Evolutionary conservation across 371 early-diverging fungal species (phyloP).

Genomic region (Coemansia linderi): DNA sequence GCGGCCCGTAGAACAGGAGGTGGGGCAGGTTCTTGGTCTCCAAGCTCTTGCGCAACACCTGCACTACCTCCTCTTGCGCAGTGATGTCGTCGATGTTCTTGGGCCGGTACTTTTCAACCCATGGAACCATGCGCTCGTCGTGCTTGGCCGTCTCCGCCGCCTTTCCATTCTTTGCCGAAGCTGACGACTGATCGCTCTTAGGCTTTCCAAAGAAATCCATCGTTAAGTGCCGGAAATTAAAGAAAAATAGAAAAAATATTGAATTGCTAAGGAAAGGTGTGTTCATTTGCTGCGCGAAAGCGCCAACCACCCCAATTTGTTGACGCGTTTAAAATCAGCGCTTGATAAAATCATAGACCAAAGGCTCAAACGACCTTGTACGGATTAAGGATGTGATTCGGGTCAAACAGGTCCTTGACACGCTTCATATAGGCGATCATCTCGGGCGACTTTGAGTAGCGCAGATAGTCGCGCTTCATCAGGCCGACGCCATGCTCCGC

Average conservation of each 20-base stretch:
- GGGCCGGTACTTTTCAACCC: conserved; percentile 91
- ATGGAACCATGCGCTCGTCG: conserved; percentile 59
- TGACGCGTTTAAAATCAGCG: neutral
- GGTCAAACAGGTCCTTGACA: conserved; percentile 76
- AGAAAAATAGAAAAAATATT: neutral
- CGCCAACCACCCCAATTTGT: neutral
- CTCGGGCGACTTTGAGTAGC: conserved; percentile 60
- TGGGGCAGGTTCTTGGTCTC: conserved; percentile 95
- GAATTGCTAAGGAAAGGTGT: neutral
- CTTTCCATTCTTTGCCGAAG: neutral
- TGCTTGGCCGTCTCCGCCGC: neutral
- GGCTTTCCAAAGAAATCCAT: conserved; percentile 47
- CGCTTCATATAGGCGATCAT: conserved; percentile 65
- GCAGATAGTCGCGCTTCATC: conserved; percentile 52
- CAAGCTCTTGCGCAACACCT: conserved; percentile 81
- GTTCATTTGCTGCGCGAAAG: neutral
- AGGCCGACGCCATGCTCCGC: conserved; percentile 59
- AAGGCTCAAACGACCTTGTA: conserved; percentile 63
- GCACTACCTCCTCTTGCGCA: conserved; percentile 88
- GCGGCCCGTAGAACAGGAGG: conserved; percentile 98
- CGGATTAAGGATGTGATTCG: conserved; percentile 84
- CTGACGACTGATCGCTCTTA: conserved; percentile 6
- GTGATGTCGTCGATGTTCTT: conserved; percentile 81
- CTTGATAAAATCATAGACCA: neutral
- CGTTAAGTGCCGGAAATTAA: conserved; percentile 7